phyloP scores from a whole-genome alignment of 1,284 basidiomycete species.

The Rhodotorula sp. region DNA sequence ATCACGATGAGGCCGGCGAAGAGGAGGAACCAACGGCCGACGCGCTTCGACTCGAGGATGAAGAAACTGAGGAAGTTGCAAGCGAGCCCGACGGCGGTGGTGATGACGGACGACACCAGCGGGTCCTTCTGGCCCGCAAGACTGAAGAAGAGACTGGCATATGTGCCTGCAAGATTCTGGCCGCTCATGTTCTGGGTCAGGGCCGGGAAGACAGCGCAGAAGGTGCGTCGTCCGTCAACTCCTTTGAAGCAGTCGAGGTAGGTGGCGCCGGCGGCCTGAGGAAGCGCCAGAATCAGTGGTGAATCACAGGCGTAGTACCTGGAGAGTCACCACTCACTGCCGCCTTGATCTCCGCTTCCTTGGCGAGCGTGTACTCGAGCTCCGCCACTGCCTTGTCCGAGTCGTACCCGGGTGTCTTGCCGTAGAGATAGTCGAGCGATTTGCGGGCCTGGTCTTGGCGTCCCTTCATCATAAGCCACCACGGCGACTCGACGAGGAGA shows the following conservation, averaged over 20 bases:
- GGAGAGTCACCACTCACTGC: no score
- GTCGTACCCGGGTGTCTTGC: conserved; percentile 9
- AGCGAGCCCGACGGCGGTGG: conserved; percentile 27
- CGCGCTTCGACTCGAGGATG: conserved; percentile 28
- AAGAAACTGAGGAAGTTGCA: conserved; percentile 38
- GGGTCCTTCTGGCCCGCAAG: conserved; percentile 36
- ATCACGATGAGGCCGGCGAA: conserved; percentile 32
- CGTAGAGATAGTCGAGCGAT: background rate
- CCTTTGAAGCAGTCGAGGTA: conserved; percentile 8
- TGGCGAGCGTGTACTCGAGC: conserved; percentile 34
- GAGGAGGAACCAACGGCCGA: conserved; percentile 25
- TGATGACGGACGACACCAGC: conserved; percentile 30
- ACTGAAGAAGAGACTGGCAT: conserved; percentile 32
- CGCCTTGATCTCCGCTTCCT: conserved; percentile 28
- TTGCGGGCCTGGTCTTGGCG: background rate
- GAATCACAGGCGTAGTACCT: no score
- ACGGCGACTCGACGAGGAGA: conserved; percentile 18
- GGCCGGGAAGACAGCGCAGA: conserved; percentile 37
- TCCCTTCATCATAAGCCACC: conserved; percentile 13
- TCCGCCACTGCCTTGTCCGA: conserved; percentile 18
- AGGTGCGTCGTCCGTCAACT: background rate
- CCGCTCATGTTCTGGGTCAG: conserved; percentile 35
- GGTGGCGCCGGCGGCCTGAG: background rate
- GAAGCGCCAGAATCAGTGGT: no score
- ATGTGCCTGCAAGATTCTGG: conserved; percentile 29